Base-by-base conservation (phyloP, 2,329 filamentous ascomycete species). In the Colletotrichum lindemuthianum region DNA sequence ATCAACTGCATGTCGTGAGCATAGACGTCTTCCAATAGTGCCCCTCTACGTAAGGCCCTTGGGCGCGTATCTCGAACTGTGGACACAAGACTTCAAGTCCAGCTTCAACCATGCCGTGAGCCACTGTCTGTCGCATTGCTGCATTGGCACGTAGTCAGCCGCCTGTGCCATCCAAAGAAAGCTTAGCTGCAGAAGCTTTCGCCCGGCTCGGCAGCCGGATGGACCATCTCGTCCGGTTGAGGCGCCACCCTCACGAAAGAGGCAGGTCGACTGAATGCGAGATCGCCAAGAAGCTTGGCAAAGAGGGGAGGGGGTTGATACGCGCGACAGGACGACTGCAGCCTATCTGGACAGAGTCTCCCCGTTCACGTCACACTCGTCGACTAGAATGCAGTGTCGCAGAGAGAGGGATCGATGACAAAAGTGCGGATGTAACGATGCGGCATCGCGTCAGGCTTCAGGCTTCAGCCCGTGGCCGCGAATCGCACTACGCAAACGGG, bases 351-450 rank as follows among this genome's bases (percentile, higher is more conserved):
- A 6, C 44, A 48, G 33, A 9, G 15, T 32, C 11, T 13, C 13
- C 41, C 41, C 8, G 12, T n/a, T 44, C 41, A 5, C 16, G 16
- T n/a, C 13, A 12, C 16, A 13, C 41, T 6, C 10, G 8, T 15
- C 16, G 8, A 6, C 4, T 8, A 8, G 4, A 15, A n/a, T 2
- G 41, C 5, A 44, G 41, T 44, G 8, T 44, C 8, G 8, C 16
- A 8, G 5, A 15, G 13, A 11, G 12, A 44, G 13, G 53, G 43
- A 47, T 39, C 4, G 13, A 48, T 32, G 10, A 39, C 56, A 52
- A 59, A 59, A 44, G 56, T 59, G n/a, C 56, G 41, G n/a, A 5
- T 45, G 56, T 32, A 37, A 52, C 47, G n/a, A 44, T 43, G 56
- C 49, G 16, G 12, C 33, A 34, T 47, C 34, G 37, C 32, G 13